These are phyloP conservation scores for Trichoderma erinaceum DNA, from an alignment of 495 filamentous ascomycete species.

Conservation along the genomic window DNA sequence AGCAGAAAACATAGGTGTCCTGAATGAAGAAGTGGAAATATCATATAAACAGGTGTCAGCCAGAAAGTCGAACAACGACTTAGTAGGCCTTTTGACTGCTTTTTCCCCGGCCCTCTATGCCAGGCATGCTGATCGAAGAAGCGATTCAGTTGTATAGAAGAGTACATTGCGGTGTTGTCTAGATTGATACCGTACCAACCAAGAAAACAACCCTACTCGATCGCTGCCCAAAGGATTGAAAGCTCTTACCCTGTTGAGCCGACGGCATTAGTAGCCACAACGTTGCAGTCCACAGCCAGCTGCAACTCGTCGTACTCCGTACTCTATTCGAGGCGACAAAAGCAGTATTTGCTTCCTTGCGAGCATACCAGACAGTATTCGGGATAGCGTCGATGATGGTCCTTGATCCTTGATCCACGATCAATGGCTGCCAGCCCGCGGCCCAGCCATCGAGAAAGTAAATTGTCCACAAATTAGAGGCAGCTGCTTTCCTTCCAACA, in stretches of 20 bases:
- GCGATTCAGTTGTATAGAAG: background rate
- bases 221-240: constrained; percentile 2
- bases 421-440: background rate
- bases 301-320: background rate
- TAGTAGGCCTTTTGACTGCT: too few relatives aligned
- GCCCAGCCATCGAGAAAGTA: background rate
- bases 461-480: background rate
- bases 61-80: too few relatives aligned
- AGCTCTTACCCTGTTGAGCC: constrained; percentile 10
- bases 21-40: too few relatives aligned
- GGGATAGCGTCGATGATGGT: background rate
- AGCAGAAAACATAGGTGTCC: too few relatives aligned
- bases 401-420: constrained; percentile 5
- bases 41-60: too few relatives aligned
- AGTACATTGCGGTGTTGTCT: background rate
- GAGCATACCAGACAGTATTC: background rate
- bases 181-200: background rate
- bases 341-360: background rate
- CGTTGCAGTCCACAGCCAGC: background rate
- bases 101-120: too few relatives aligned
- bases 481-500: background rate
- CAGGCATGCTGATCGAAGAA: background rate
- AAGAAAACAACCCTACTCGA: background rate
- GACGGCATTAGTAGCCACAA: background rate
- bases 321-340: background rate